phyloP scores from a whole-genome alignment of 1,284 basidiomycete genomes.

The Fereydounia khargensis region DNA sequence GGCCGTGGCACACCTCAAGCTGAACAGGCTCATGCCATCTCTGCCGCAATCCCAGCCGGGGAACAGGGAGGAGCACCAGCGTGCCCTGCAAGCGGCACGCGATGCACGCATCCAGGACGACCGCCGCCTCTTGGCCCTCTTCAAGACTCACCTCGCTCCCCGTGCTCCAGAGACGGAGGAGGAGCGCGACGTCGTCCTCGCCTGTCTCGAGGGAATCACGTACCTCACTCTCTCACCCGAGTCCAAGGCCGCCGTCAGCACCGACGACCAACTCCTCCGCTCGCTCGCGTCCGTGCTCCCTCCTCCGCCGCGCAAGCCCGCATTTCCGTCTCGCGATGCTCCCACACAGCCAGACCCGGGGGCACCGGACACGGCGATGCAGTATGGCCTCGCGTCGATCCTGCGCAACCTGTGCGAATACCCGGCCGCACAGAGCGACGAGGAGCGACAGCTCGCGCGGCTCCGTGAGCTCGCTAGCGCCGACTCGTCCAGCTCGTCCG shows the following conservation, averaged over 20 bases:
- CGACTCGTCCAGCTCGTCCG: background rate
- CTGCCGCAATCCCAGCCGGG: background rate
- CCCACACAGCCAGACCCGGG: conserved; percentile 6
- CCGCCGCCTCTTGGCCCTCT: conserved; percentile 4
- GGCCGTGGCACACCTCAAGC: background rate
- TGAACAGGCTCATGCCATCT: background rate
- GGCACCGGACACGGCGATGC: conserved; percentile 28
- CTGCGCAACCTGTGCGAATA: conserved; percentile 34
- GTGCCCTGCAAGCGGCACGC: conserved; percentile 1
- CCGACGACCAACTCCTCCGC: conserved; percentile 16
- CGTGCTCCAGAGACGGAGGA: background rate
- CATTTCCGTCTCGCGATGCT: background rate
- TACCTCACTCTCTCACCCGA: conserved; percentile 35
- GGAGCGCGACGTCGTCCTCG: conserved; percentile 7
- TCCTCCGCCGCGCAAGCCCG: background rate
- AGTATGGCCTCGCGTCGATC: conserved; percentile 37
- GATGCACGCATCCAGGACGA: conserved; percentile 15
- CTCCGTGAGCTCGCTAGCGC: conserved; percentile 37
- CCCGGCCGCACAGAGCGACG: conserved; percentile 17
- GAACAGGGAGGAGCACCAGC: background rate
- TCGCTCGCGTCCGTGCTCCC: conserved; percentile 14
- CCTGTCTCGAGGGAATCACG: conserved; percentile 39
- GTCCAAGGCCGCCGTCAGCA: conserved; percentile 15
- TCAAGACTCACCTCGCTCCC: conserved; percentile 4
- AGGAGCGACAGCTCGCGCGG: conserved; percentile 40